Evolutionary conservation across 2,329 filamentous ascomycete genomes (phyloP).

Genomic region (Ceratocystis huliohia): DNA sequence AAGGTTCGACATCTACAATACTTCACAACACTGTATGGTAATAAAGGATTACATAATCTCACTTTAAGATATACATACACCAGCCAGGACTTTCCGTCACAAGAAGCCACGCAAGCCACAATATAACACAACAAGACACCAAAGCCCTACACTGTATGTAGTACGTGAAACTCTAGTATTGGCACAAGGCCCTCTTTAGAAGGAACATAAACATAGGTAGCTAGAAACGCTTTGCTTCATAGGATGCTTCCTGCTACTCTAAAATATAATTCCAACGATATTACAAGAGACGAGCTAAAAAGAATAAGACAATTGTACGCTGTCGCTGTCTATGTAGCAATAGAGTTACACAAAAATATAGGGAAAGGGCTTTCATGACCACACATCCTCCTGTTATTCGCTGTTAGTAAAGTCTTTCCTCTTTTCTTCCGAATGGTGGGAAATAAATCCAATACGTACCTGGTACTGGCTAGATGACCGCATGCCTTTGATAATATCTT

Average conservation of each 20-base stretch:
- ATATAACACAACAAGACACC: neutral
- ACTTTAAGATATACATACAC: too few species aligned
- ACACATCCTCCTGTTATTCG: constrained; percentile 51
- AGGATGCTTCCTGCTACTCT: neutral
- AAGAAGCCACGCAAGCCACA: neutral
- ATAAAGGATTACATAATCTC: too few species aligned
- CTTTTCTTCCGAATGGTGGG: neutral
- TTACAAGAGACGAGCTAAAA: constrained; percentile 14
- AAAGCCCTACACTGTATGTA: neutral
- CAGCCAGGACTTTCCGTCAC: neutral
- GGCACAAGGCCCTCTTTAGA: neutral
- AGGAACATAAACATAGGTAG: neutral
- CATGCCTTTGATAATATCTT: constrained; percentile 97
- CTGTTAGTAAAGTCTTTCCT: constrained; percentile 9
- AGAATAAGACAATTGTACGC: constrained; percentile 17
- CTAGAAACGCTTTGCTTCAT: neutral
- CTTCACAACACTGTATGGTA: too few species aligned
- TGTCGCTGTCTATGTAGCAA: constrained; percentile 3
- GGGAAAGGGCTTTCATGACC: constrained; percentile 39
- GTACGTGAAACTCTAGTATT: neutral
- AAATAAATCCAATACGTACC: constrained; percentile 37
- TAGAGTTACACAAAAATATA: constrained; percentile 7
- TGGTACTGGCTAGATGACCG: constrained; percentile 91
- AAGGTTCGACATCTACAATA: too few species aligned
- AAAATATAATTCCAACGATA: neutral